Evolutionary conservation across 768 basidiomycete genomes (phyloP).

Genomic region (Filobasidium wieringae): DNA sequence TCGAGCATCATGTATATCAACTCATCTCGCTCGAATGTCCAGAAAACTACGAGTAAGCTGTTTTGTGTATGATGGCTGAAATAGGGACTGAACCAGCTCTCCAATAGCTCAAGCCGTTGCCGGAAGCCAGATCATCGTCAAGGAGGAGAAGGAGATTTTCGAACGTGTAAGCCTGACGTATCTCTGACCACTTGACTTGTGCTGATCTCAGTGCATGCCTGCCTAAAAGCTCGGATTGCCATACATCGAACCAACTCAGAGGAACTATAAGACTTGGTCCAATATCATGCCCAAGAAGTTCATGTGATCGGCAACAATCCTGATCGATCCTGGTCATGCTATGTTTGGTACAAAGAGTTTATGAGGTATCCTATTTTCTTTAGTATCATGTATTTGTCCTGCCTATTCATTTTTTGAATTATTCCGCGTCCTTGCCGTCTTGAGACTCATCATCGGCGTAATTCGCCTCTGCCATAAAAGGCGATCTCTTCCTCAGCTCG

Average conservation of each 20-base stretch:
- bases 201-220: not conserved
- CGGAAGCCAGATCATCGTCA: conserved; percentile 26
- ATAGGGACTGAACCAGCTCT: not conserved
- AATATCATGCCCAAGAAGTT: conserved; percentile 10
- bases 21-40: not conserved
- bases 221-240: conserved; percentile 22
- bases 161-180: conserved; percentile 17
- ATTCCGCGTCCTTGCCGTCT: no score
- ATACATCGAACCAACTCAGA: conserved; percentile 23
- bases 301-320: conserved; percentile 31
- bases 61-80: no score
- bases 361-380: no score
- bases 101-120: conserved; percentile 1
- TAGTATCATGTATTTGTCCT: no score
- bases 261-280: conserved; percentile 22
- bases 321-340: no score
- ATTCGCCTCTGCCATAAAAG: no score
- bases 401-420: no score
- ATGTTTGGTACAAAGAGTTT: no score
- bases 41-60: conserved; percentile 1
- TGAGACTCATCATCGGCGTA: no score
- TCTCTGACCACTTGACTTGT: no score
- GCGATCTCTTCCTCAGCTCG: no score
- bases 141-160: conserved; percentile 32
- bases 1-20: not conserved